Conservation (phyloP, 1,284 basidiomycete genomes). For the Taiwanofungus camphoratus region DNA sequence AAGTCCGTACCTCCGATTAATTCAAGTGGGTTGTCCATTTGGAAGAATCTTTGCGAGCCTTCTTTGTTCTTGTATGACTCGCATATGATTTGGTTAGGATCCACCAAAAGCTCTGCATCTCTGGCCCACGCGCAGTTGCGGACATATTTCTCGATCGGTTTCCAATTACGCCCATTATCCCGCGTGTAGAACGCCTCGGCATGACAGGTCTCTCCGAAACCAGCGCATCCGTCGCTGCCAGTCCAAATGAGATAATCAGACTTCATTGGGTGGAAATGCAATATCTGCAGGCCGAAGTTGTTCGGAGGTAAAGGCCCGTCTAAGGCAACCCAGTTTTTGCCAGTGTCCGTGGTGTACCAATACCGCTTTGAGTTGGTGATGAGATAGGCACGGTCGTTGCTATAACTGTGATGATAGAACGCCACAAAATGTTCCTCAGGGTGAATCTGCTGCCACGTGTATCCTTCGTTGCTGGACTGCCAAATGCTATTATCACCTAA, state of each 20-base stretch:
- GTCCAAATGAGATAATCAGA: constrained; percentile 90
- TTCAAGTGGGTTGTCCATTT: constrained; percentile 65
- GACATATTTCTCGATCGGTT: constrained; percentile 80
- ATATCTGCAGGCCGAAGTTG: constrained; percentile 65
- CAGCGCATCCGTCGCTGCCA: constrained; percentile 67
- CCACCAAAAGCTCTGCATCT: constrained; percentile 73
- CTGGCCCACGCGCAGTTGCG: constrained; percentile 90
- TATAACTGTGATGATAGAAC: constrained; percentile 83
- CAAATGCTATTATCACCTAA: constrained; percentile 76
- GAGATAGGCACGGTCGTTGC: constrained; percentile 82
- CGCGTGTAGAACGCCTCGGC: constrained; percentile 70
- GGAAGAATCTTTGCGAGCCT: constrained; percentile 67
- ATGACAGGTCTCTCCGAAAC: constrained; percentile 48
- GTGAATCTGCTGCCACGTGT: constrained; percentile 74
- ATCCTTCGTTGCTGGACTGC: constrained; percentile 95
- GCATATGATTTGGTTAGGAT: constrained; percentile 87
- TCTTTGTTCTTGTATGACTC: constrained; percentile 83
- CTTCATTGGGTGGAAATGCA: constrained; percentile 83
- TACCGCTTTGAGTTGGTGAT: constrained; percentile 66
- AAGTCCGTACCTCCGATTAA: constrained; percentile 77
- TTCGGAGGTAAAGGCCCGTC: constrained; percentile 72
- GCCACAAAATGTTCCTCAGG: constrained; percentile 67
- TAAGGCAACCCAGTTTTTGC: constrained; percentile 65
- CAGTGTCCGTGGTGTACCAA: constrained; percentile 83
- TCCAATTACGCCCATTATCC: constrained; percentile 79